Evolutionary conservation across 106 monocot species (phyloP).

Genomic region (Acorus gramineus): DNA sequence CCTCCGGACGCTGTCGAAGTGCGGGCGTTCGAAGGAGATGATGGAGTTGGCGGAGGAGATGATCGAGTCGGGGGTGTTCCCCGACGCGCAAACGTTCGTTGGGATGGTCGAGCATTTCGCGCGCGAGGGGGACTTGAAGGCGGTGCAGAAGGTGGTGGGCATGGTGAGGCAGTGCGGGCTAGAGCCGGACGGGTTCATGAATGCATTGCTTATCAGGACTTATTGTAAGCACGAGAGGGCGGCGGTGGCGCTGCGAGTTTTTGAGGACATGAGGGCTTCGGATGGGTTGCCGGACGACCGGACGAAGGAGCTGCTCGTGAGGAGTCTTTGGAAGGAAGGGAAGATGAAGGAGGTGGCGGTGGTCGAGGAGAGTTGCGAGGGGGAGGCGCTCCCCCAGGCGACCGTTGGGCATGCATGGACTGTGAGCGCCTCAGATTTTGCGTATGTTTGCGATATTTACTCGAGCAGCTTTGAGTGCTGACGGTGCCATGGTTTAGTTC

Average conservation of each 20-base stretch:
- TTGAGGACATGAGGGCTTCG: constrained; percentile 67
- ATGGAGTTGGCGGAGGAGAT: constrained; percentile 62
- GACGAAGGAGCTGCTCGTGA: constrained; percentile 60
- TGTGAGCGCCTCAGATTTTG: constrained; percentile 49
- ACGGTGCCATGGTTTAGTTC: too few relatives aligned
- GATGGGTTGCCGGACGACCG: constrained; percentile 25
- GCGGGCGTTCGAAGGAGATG: constrained; percentile 32
- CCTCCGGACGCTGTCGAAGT: constrained; percentile 62
- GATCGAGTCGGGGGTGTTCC: constrained; percentile 29
- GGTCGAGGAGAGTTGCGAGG: constrained; percentile 75
- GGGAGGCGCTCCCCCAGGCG: constrained; percentile 33
- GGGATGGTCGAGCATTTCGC: constrained; percentile 78
- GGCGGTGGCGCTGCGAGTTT: constrained; percentile 54
- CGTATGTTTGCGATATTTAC: constrained; percentile 47
- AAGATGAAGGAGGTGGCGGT: constrained; percentile 67
- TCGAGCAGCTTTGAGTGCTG: constrained; percentile 23
- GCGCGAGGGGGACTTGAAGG: constrained; percentile 47
- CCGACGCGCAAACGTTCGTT: constrained; percentile 67
- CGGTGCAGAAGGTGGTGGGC: constrained; percentile 55
- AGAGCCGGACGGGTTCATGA: constrained; percentile 57
- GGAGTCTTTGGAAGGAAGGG: constrained; percentile 87
- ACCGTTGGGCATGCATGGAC: constrained; percentile 80
- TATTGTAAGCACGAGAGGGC: constrained; percentile 60
- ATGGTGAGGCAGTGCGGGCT: constrained; percentile 53
- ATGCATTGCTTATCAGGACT: constrained; percentile 42